These are phyloP conservation scores for Aspergillus hancockii DNA, from an alignment of 495 filamentous ascomycete genomes.

Conservation along the genomic window DNA sequence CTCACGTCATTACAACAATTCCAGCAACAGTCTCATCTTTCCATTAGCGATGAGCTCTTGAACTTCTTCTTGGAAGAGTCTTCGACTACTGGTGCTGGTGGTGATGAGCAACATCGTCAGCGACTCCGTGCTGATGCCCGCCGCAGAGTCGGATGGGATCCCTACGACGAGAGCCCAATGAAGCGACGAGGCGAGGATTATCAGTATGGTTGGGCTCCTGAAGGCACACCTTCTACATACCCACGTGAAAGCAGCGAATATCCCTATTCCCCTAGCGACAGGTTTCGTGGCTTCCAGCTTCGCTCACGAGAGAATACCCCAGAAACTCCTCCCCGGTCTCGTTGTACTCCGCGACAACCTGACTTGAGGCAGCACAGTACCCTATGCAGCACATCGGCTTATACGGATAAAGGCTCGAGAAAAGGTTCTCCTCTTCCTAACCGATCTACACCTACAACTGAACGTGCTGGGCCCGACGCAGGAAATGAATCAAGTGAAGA, in stretches of 20 bases:
- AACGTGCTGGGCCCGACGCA: conserved; percentile 9
- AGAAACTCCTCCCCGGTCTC: conserved; percentile 30
- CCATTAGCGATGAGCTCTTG: conserved; percentile 91
- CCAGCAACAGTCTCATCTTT: conserved; percentile 88
- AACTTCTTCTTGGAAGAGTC: conserved; percentile 92
- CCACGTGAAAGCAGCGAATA: conserved; percentile 26
- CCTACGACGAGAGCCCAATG: conserved; percentile 71
- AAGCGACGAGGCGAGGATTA: conserved; percentile 66
- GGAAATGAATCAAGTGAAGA: neutral
- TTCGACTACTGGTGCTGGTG: conserved; percentile 68
- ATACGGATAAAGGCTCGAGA: conserved; percentile 19
- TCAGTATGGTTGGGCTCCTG: conserved; percentile 42
- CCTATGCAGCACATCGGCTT: conserved; percentile 30
- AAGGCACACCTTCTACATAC: conserved; percentile 26
- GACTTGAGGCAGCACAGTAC: conserved; percentile 25
- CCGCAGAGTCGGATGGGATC: conserved; percentile 85
- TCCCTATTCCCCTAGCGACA: conserved; percentile 33
- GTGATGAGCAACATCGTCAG: conserved; percentile 68
- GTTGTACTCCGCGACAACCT: conserved; percentile 22
- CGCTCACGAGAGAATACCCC: conserved; percentile 45
- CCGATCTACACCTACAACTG: conserved; percentile 20
- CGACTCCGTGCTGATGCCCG: conserved; percentile 71
- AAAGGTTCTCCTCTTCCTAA: conserved; percentile 32
- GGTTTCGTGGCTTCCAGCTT: conserved; percentile 31
- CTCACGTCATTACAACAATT: conserved; percentile 94